Conservation (phyloP, 2,329 filamentous ascomycete species). For the Rutstroemia sp. region DNA sequence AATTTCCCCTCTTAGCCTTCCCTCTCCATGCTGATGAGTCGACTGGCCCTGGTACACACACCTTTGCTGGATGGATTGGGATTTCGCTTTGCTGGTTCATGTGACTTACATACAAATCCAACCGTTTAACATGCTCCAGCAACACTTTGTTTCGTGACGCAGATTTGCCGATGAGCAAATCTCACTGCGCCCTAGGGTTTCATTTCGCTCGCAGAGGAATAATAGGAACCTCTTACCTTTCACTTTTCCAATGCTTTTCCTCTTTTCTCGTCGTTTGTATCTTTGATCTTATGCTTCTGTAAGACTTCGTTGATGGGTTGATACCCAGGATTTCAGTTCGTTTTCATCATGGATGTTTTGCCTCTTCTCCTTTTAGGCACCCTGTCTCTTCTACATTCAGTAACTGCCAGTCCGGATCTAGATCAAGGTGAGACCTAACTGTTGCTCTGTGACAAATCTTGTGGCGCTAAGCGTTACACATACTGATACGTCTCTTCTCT, state of each 20-base stretch:
- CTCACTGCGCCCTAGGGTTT: conserved; percentile 4
- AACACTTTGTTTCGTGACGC: conserved; percentile 5
- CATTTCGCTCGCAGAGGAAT: not conserved
- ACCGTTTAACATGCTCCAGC: not conserved
- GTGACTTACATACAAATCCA: conserved; percentile 3
- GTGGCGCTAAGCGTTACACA: conserved; percentile 6
- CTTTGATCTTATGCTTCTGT: conserved; percentile 2
- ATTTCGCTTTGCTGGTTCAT: not conserved
- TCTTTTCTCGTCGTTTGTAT: conserved; percentile 2
- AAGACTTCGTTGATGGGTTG: not conserved
- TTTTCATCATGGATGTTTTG: conserved; percentile 18
- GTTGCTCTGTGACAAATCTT: conserved; percentile 1
- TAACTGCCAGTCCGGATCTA: conserved; percentile 6
- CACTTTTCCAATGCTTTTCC: not conserved
- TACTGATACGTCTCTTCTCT: not conserved
- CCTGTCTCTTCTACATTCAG: conserved; percentile 16
- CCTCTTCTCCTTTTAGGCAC: conserved; percentile 12
- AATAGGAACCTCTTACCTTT: conserved; percentile 8
- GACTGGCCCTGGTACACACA: not conserved
- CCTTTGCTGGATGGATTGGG: not conserved
- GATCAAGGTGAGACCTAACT: conserved; percentile 4
- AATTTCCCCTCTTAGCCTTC: not conserved
- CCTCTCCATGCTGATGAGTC: not conserved
- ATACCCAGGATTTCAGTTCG: conserved; percentile 1
- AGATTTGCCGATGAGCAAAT: conserved; percentile 2